phyloP scores from a whole-genome alignment of 2,329 filamentous ascomycete species.

The Colletotrichum cereale region DNA sequence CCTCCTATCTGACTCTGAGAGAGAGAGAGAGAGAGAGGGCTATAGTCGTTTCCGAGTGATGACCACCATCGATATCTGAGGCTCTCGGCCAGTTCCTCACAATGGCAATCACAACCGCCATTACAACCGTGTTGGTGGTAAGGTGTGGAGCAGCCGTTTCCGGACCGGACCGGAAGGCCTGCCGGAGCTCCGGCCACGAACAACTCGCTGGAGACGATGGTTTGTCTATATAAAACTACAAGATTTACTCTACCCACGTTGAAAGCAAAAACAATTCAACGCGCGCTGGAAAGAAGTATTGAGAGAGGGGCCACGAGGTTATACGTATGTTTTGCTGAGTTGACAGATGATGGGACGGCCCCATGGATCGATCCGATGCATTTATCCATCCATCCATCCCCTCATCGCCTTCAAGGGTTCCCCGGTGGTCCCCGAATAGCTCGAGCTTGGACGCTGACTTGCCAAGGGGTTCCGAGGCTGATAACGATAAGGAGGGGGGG shows the following conservation, averaged over 20 bases:
- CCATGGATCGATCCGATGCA: background rate
- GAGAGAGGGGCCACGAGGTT: background rate
- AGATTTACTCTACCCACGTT: background rate
- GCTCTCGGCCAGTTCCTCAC: background rate
- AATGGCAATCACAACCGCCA: background rate
- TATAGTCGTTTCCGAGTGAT: too few species aligned
- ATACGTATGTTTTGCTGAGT: background rate
- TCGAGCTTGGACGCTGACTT: background rate
- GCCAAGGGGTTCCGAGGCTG: background rate
- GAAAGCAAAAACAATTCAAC: background rate
- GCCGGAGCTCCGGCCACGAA: background rate
- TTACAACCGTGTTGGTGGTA: background rate
- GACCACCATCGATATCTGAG: too few species aligned
- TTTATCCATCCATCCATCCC: background rate
- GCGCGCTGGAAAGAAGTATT: background rate
- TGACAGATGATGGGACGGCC: background rate
- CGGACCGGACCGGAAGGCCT: background rate
- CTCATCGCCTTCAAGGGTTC: background rate
- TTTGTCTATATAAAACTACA: background rate
- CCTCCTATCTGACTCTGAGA: too few species aligned
- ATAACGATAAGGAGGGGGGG: constrained; percentile 3
- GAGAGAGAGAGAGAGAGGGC: background rate
- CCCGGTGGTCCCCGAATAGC: background rate
- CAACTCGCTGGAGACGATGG: background rate
- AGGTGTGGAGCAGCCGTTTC: background rate